Evolutionary conservation across 169 alveolate species (phyloP), one percentile per base, ranked within the genome.

Genomic region (Cyclospora cayetanensis): DNA sequence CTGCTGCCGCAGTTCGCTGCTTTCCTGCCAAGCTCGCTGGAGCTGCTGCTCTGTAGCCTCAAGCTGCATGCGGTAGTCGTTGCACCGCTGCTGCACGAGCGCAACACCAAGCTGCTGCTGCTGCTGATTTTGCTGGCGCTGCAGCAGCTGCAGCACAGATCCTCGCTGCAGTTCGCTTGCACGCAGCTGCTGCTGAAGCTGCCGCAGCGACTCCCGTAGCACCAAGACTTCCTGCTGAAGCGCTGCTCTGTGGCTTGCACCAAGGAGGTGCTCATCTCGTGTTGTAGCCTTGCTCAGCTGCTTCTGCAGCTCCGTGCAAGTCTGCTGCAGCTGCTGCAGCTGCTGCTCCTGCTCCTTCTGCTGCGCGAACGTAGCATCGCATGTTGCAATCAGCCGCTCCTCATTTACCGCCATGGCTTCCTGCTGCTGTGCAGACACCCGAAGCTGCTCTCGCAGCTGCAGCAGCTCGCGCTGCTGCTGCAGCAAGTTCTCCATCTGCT

Each of bases 1-100:
- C 90, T 82, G 79, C 97, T 94, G 18, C 98, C 98, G 76, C 90
- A 53, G 79, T 25, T 82, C 79, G 43, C 39, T 39, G 50, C 77
- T 52, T 42, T 55, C 79, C 79, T 98, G 98, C 97, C 87, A 96
- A 3, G 74, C 79, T 12, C 77, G 90, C 60, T 82, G 77, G 63
- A 53, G 79, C 60, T 82, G 90, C 90, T 82, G 90, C 90, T 82
- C 79, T 53, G 74, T 63, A n/a, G 74, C 65, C 41, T 82, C 41
- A 52, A 53, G 90, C 77, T 82, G 90, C 42, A 53, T 46, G 72
- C 88, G 88, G 34, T 77, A 77, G 31, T 77, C 52, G 31, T 22
- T 77, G 88, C 72, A 77, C 52, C 88, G 88, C 20, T 77, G 88
- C 88, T 77, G 88, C 88, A 77, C 72, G 34, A 42, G 20, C 5